Base-by-base conservation (phyloP, 225 moss, liverwort and hornwort genomes). In the Polytrichum formosum region DNA sequence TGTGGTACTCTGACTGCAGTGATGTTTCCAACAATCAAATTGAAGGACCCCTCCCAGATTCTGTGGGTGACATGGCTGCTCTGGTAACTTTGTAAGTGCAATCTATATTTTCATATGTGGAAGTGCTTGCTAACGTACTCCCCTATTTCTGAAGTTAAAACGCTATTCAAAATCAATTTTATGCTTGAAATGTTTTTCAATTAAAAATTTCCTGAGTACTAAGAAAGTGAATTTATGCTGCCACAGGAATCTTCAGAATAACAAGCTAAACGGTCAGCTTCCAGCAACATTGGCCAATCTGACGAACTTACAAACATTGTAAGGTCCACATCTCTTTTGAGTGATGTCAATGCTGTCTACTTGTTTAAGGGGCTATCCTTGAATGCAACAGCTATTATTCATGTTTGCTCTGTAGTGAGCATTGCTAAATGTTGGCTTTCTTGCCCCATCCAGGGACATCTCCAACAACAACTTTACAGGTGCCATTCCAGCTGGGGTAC, bases 191-290 rank as follows among this genome's bases (percentile, higher is more conserved):
- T 17, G 26, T 28, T 0, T 28, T 17, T 23, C 3, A 5, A 28
- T 16, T 27, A 17, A 18, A 26, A 63, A 13, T 46, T 3, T 13
- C 46, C 13, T 46, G 46, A 80, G 5, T 54, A 28, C 21, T 73
- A 18, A 80, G 54, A 17, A 37, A 64, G 13, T 1, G 6, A 16
- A 26, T 55, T 74, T 9, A 10, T 72, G 66, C 2, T 10, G 26
- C 72, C 60, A 64, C 87, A 94, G 94, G 67, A 80, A 84, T 79
- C 27, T 95, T 53, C 84, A 95, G 72, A 82, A 95, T 66, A 95
- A 95, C 70, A 76, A 78, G 56, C 74, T 95, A 61, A 87, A 59
- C 68, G 92, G 94, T 33, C 55, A 66, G 65, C 87, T 95, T 69
- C 94, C 94, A 54, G 64, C 63, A 5, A 80, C 89, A 4, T 76